phyloP scores from a whole-genome alignment of 1,284 basidiomycete genomes.

The Mycena sp. region DNA sequence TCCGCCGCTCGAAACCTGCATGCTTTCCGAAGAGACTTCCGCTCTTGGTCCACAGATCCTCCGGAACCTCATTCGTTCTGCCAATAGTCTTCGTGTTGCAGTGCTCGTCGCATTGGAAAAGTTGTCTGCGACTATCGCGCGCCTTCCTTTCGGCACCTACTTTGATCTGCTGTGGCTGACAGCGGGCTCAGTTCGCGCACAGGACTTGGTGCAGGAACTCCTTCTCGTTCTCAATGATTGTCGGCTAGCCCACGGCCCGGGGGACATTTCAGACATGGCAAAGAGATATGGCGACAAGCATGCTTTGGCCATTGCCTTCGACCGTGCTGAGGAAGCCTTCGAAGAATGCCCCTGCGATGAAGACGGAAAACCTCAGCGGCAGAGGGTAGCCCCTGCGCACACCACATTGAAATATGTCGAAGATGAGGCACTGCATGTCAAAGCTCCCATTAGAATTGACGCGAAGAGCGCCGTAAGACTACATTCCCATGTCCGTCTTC shows the following conservation, averaged over 20 bases:
- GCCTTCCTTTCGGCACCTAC: conserved; percentile 53
- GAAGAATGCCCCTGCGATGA: conserved; percentile 73
- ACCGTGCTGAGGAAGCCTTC: conserved; percentile 70
- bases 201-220: conserved; percentile 62
- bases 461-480: conserved; percentile 56
- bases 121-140: conserved; percentile 51
- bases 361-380: conserved; percentile 55
- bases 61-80: conserved; percentile 59
- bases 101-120: conserved; percentile 67
- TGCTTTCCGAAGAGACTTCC: conserved; percentile 43
- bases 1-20: conserved; percentile 50
- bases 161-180: conserved; percentile 61
- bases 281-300: conserved; percentile 60
- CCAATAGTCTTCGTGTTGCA: conserved; percentile 62
- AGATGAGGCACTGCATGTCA: conserved; percentile 49
- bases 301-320: conserved; percentile 62
- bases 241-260: conserved; percentile 41
- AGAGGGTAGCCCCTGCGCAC: conserved; percentile 50
- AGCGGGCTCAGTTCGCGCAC: conserved; percentile 58
- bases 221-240: conserved; percentile 66
- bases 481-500: conserved; percentile 70
- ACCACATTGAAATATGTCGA: conserved; percentile 45
- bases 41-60: conserved; percentile 49
- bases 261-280: conserved; percentile 24
- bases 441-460: conserved; percentile 65